Conservation (phyloP, 805 yeast species). For the Scheffersomyces amazonensis region DNA sequence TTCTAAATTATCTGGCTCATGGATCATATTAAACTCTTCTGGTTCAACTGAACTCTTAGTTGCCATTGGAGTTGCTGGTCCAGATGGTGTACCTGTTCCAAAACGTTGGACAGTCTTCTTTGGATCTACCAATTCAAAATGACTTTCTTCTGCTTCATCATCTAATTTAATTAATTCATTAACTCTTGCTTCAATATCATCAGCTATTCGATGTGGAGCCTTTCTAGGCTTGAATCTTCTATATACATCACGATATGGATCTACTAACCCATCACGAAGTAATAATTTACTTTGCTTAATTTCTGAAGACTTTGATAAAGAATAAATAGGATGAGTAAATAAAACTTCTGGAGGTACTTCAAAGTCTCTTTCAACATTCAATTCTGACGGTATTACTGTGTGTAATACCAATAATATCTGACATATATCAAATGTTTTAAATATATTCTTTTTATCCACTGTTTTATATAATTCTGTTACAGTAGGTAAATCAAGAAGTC, state of each 20-base stretch:
- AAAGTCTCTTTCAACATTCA: conserved; percentile 46
- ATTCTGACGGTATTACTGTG: conserved; percentile 36
- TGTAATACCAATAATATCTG: conserved; percentile 81
- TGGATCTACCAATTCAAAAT: conserved; percentile 68
- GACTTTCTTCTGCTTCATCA: conserved; percentile 77
- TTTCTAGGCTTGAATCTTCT: conserved; percentile 70
- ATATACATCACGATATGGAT: conserved; percentile 71
- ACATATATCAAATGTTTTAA: conserved; percentile 80
- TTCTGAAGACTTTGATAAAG: conserved; percentile 29
- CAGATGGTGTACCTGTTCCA: conserved; percentile 21
- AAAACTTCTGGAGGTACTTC: conserved; percentile 34
- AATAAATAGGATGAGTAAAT: conserved; percentile 39
- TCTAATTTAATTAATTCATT: conserved; percentile 73
- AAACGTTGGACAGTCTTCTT: conserved; percentile 35
- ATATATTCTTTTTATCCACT: conserved; percentile 82
- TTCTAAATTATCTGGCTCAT: conserved; percentile 36
- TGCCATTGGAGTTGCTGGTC: conserved; percentile 24
- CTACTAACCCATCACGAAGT: conserved; percentile 77
- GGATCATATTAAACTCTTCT: background rate
- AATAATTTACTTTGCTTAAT: conserved; percentile 45
- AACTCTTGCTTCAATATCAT: conserved; percentile 75
- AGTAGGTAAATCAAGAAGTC: conserved; percentile 86
- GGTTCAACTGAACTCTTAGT: conserved; percentile 5
- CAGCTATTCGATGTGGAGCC: conserved; percentile 67
- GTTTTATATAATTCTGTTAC: conserved; percentile 84